Conservation (phyloP, 1,284 basidiomycete genomes). For the Leccinum fallax region DNA sequence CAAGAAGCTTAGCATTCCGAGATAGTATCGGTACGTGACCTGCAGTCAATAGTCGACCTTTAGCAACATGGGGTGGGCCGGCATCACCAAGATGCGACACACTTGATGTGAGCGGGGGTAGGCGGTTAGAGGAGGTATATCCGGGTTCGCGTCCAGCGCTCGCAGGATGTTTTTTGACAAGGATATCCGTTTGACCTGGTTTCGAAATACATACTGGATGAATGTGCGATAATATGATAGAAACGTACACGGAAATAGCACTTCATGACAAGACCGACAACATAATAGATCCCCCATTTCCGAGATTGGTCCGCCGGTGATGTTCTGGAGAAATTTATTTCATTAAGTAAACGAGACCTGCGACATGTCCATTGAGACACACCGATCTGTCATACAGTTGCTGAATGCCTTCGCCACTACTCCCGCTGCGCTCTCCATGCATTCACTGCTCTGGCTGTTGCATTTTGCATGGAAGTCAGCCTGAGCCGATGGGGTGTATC, state of each 20-base stretch:
- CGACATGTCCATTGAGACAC: slow-evolving; percentile 17
- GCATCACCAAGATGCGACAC: slow-evolving; percentile 28
- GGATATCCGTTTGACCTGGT: slow-evolving; percentile 85
- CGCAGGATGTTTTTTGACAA: slow-evolving; percentile 92
- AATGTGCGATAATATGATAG: background rate
- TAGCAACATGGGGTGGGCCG: slow-evolving; percentile 5
- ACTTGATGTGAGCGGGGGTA: slow-evolving; percentile 91
- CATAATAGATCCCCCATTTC: slow-evolving; percentile 93
- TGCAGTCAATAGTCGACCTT: slow-evolving; percentile 33
- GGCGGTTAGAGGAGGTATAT: slow-evolving; percentile 74
- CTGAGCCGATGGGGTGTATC: slow-evolving; percentile 38
- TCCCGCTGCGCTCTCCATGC: slow-evolving; percentile 91
- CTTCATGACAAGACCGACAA: slow-evolving; percentile 91
- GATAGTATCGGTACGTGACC: slow-evolving; percentile 92
- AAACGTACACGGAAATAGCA: slow-evolving; percentile 87
- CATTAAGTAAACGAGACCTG: background rate
- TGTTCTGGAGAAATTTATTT: slow-evolving; percentile 40
- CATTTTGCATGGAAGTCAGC: slow-evolving; percentile 67
- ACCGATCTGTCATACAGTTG: slow-evolving; percentile 90
- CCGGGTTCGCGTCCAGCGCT: slow-evolving; percentile 83
- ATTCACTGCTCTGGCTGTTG: slow-evolving; percentile 63
- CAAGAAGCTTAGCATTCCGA: slow-evolving; percentile 92
- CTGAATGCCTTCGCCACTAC: slow-evolving; percentile 92
- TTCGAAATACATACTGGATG: background rate
- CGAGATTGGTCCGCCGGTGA: slow-evolving; percentile 77